Percentiles rank a stretch among this genome's conserved stretches.
Evolutionary conservation across 2,329 filamentous ascomycete species (phyloP).

Genomic region (Colletotrichum shisoi): DNA sequence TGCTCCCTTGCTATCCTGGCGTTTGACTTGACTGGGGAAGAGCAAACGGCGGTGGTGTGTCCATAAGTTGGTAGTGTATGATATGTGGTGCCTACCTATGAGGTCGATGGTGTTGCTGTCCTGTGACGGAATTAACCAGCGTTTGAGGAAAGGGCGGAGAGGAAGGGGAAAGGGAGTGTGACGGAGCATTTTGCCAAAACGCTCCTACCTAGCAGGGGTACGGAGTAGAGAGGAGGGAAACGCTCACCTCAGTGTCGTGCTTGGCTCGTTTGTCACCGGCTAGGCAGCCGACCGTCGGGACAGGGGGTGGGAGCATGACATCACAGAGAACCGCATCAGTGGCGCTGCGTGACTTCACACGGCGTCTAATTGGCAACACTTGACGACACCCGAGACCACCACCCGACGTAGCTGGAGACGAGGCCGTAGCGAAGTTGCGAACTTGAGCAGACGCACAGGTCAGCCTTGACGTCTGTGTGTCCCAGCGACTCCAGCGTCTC

Average conservation of each 20-base stretch:
- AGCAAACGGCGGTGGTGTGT: neutral
- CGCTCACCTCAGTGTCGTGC: conserved; percentile 13
- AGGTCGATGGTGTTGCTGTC: conserved; percentile 35
- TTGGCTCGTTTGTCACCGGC: conserved; percentile 11
- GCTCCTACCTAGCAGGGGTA: conserved; percentile 16
- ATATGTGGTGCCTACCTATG: conserved; percentile 24
- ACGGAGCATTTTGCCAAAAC: conserved; percentile 35
- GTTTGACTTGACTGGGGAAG: neutral
- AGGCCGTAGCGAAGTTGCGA: conserved; percentile 5
- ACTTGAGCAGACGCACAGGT: conserved; percentile 12
- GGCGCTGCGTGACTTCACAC: conserved; percentile 37
- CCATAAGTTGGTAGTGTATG: no score
- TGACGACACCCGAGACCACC: conserved; percentile 34
- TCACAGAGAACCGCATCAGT: conserved; percentile 31
- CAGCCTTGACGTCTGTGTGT: conserved; percentile 38
- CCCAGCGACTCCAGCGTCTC: conserved; percentile 4
- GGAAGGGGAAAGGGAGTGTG: conserved; percentile 2
- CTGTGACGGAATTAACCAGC: conserved; percentile 36
- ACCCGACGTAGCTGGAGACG: conserved; percentile 28
- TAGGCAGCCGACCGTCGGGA: conserved; percentile 28
- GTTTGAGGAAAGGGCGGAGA: conserved; percentile 27
- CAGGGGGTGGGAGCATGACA: conserved; percentile 21
- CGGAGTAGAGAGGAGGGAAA: conserved; percentile 24
- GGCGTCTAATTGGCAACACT: conserved; percentile 29
- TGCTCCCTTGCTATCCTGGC: conserved; percentile 11